phyloP scores from a whole-genome alignment of 495 filamentous ascomycete species.

The Bacidia rubella region DNA sequence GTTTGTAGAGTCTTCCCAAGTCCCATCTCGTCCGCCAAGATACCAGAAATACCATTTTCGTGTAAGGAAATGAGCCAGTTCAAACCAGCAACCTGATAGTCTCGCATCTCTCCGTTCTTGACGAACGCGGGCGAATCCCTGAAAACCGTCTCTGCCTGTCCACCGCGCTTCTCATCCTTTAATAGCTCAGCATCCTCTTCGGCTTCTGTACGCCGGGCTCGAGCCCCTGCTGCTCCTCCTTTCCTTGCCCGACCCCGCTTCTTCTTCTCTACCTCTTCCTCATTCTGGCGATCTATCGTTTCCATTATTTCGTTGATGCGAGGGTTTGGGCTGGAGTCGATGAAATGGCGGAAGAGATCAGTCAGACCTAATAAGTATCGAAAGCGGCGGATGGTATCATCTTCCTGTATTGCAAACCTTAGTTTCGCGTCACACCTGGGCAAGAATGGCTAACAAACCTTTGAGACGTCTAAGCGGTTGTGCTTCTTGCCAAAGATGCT shows the following conservation, averaged over 20 bases:
- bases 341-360: slow-evolving; percentile 97
- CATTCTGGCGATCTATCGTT: slow-evolving; percentile 87
- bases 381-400: slow-evolving; percentile 90
- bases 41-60: slow-evolving; percentile 97
- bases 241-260: slow-evolving; percentile 63
- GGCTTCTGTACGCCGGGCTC: slow-evolving; percentile 81
- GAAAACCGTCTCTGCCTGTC: slow-evolving; percentile 76
- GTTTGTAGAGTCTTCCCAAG: slow-evolving; percentile 91
- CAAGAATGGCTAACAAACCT: slow-evolving; percentile 21
- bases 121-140: slow-evolving; percentile 84
- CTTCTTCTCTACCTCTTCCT: slow-evolving; percentile 53
- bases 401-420: slow-evolving; percentile 39
- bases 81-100: slow-evolving; percentile 87
- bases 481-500: slow-evolving; percentile 93
- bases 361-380: slow-evolving; percentile 91
- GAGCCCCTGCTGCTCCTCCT: slow-evolving; percentile 69
- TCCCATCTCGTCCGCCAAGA: slow-evolving; percentile 96
- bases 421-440: neutral
- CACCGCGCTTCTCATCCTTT: slow-evolving; percentile 78
- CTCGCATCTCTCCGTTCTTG: slow-evolving; percentile 75
- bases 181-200: slow-evolving; percentile 96
- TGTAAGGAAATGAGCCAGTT: slow-evolving; percentile 99
- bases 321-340: slow-evolving; percentile 90
- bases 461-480: slow-evolving; percentile 72
- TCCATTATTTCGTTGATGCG: slow-evolving; percentile 80